A percentile compares a stretch with the other conserved stretches of the same genome.
These are phyloP conservation scores for Nymphaea thermarum DNA, from an alignment of 164 flowering plant genomes.

Conservation along the genomic window DNA sequence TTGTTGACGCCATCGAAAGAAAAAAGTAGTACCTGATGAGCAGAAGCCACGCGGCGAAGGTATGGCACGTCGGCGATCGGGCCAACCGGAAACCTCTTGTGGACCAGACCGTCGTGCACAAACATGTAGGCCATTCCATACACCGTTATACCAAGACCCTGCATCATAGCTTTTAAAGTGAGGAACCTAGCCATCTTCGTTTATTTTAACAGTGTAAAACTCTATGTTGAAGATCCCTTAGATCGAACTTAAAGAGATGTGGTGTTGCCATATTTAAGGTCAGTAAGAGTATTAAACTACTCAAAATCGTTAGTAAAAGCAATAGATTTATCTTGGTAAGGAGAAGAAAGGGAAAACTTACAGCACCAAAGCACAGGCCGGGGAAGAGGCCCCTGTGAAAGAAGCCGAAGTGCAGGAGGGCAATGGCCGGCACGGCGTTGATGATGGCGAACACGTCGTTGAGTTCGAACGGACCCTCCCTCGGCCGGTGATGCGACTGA, in stretches of 20 bases:
- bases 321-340: no score
- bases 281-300: no score
- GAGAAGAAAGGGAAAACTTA: conserved; percentile 19
- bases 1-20: background rate
- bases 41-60: conserved; percentile 62
- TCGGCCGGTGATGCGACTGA: conserved; percentile 71
- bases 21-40: conserved; percentile 43
- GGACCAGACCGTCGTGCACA: conserved; percentile 90
- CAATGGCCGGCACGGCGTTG: conserved; percentile 68
- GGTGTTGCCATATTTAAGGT: background rate
- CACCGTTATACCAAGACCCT: conserved; percentile 92
- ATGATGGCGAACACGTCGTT: conserved; percentile 69
- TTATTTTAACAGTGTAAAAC: no score
- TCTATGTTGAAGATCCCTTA: background rate
- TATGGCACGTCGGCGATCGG: conserved; percentile 85
- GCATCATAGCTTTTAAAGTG: background rate
- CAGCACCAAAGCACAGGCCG: conserved; percentile 81
- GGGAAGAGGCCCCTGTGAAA: conserved; percentile 68
- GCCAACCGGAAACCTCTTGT: conserved; percentile 81
- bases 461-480: conserved; percentile 75
- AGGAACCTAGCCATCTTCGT: no score
- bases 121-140: conserved; percentile 96
- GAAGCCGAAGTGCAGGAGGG: conserved; percentile 56
- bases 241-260: background rate
- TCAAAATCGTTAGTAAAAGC: background rate